A percentile compares a stretch with the other conserved stretches of the same genome.
These are phyloP conservation scores for Ambrosia hybrid DNA, from an alignment of 140 eudicot genomes.

Conservation along the genomic window DNA sequence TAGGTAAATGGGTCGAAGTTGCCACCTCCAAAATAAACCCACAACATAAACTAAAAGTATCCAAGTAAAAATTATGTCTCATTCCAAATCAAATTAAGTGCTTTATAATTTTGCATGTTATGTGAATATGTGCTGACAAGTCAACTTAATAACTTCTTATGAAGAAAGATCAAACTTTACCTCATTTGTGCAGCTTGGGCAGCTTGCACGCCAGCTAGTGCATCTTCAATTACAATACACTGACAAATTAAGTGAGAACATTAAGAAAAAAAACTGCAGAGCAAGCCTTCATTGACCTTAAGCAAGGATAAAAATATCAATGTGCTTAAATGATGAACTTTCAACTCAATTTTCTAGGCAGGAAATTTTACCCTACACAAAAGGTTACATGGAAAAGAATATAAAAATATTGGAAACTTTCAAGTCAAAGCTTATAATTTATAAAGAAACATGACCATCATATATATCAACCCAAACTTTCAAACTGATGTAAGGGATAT, in stretches of 20 bases:
- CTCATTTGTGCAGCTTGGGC: conserved; percentile 94
- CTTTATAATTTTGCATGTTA: background rate
- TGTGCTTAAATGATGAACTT: conserved; percentile 12
- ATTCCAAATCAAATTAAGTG: conserved; percentile 4
- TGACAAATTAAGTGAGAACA: conserved; percentile 31
- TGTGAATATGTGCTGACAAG: conserved; percentile 9
- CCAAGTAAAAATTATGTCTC: conserved; percentile 5
- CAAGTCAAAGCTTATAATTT: too few relatives aligned
- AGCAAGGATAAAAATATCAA: conserved; percentile 1
- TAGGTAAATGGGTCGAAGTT: conserved; percentile 5
- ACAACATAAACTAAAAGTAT: background rate
- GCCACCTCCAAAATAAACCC: too few relatives aligned
- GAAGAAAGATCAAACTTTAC: conserved; percentile 34
- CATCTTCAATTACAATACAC: conserved; percentile 99
- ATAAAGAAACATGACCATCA: background rate
- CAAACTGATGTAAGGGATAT: background rate
- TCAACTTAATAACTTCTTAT: background rate
- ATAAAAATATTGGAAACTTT: background rate
- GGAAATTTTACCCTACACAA: background rate
- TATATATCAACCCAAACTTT: background rate
- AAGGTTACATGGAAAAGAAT: background rate
- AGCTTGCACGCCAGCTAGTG: conserved; percentile 98
- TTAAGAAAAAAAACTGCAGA: background rate
- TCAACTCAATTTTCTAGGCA: conserved; percentile 8
- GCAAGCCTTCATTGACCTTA: background rate